Percentiles rank a stretch among this genome's conserved stretches.
phyloP scores from a whole-genome alignment of 2,329 filamentous ascomycete genomes.

The Ophiobolus disseminans region DNA sequence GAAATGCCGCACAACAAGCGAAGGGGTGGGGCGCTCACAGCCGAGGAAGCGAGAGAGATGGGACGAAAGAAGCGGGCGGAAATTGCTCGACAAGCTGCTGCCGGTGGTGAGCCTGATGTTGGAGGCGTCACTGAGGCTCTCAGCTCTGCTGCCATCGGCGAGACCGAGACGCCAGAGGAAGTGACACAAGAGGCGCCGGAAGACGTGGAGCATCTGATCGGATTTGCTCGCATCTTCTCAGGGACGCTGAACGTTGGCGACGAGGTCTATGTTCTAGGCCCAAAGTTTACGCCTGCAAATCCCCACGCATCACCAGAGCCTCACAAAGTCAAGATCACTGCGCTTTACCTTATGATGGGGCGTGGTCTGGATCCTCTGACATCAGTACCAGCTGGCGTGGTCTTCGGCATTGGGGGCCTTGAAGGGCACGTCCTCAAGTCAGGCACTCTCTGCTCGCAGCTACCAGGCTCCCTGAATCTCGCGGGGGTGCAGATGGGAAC shows the following conservation, averaged over 20 bases:
- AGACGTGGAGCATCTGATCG: conserved; percentile 88
- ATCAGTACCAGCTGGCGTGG: conserved; percentile 88
- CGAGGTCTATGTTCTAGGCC: conserved; percentile 85
- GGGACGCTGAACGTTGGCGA: conserved; percentile 90
- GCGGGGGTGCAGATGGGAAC: conserved; percentile 82
- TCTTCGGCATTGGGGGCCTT: conserved; percentile 92
- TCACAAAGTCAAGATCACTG: conserved; percentile 82
- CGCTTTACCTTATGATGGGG: conserved; percentile 95
- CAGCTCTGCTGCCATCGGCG: conserved; percentile 63
- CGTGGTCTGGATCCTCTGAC: conserved; percentile 81
- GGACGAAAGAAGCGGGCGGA: conserved; percentile 89
- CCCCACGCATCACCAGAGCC: conserved; percentile 76
- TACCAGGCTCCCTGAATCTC: conserved; percentile 87
- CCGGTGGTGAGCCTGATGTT: conserved; percentile 53
- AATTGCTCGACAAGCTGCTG: conserved; percentile 75
- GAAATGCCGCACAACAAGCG: conserved; percentile 88
- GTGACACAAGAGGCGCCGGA: conserved; percentile 61
- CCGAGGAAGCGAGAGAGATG: conserved; percentile 88
- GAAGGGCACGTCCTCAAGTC: conserved; percentile 95
- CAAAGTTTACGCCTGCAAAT: conserved; percentile 87
- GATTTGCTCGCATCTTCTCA: conserved; percentile 93
- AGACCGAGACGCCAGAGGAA: conserved; percentile 42
- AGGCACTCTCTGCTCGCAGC: conserved; percentile 86
- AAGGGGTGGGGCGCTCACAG: conserved; percentile 70
- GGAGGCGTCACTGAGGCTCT: conserved; percentile 66